Conservation (phyloP, 495 filamentous ascomycete species). For the Penicillium paxilli region DNA sequence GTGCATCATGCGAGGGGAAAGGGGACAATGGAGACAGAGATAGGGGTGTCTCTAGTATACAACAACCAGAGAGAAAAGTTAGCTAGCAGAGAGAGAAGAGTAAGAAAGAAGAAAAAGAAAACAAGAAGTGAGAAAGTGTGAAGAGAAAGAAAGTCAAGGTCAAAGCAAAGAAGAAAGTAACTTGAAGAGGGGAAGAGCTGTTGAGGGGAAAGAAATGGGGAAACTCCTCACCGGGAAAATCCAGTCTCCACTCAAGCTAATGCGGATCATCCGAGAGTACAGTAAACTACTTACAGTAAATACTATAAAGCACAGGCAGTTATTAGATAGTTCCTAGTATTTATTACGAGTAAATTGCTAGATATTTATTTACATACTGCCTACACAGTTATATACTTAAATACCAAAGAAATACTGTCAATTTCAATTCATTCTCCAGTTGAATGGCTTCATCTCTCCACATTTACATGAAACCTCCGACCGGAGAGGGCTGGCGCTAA, state of each 20-base stretch:
- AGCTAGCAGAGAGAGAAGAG: background rate
- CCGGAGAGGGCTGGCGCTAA: too few relatives aligned
- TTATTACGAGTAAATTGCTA: too few relatives aligned
- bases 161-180: background rate
- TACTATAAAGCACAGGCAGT: background rate
- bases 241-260: too few relatives aligned
- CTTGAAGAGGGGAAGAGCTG: background rate
- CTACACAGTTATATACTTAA: too few relatives aligned
- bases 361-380: too few relatives aligned
- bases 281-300: background rate
- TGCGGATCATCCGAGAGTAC: slow-evolving; percentile 6
- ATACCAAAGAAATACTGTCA: too few relatives aligned
- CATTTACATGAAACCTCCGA: too few relatives aligned
- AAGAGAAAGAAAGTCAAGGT: background rate
- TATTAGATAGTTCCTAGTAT: too few relatives aligned
- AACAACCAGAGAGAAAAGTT: too few relatives aligned
- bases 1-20: slow-evolving; percentile 18
- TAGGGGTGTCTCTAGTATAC: too few relatives aligned
- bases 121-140: background rate
- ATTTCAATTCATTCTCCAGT: too few relatives aligned
- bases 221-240: background rate
- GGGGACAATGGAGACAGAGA: background rate
- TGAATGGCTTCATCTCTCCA: too few relatives aligned
- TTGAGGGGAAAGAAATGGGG: background rate
- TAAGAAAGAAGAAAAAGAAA: slow-evolving; percentile 2